These are phyloP conservation scores for Fusarium paranaense DNA, from an alignment of 2,329 filamentous ascomycete species.

Conservation along the genomic window DNA sequence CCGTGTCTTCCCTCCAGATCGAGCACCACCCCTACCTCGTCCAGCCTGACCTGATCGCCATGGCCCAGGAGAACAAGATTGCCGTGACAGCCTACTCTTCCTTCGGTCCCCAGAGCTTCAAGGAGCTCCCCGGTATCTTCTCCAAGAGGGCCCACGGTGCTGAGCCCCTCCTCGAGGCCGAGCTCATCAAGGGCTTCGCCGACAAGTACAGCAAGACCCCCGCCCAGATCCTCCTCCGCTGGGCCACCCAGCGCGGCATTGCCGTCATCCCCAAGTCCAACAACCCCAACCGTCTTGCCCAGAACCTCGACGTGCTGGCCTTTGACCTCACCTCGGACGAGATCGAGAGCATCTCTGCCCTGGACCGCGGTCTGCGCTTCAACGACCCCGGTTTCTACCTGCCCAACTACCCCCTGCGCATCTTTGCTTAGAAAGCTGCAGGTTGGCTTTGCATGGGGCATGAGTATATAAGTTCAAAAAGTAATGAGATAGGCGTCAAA, in stretches of 20 bases:
- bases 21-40: conserved; percentile 77
- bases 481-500: conserved; percentile 8
- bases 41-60: conserved; percentile 66
- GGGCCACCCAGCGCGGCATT: conserved; percentile 73
- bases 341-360: conserved; percentile 64
- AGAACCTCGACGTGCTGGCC: conserved; percentile 67
- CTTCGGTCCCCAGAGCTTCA: conserved; percentile 67
- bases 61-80: conserved; percentile 68
- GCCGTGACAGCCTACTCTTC: conserved; percentile 74
- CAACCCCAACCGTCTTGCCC: conserved; percentile 59
- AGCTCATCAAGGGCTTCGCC: conserved; percentile 62
- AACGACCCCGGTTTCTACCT: conserved; percentile 61
- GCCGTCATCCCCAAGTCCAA: conserved; percentile 75
- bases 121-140: conserved; percentile 46
- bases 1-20: conserved; percentile 70
- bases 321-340: conserved; percentile 68
- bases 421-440: conserved; percentile 55
- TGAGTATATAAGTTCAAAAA: background rate
- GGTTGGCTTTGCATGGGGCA: background rate
- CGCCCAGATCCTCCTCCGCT: conserved; percentile 74
- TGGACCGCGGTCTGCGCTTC: conserved; percentile 69
- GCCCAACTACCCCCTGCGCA: conserved; percentile 60
- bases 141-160: conserved; percentile 44
- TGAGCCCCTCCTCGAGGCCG: conserved; percentile 46
- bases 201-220: conserved; percentile 68